phyloP scores from a whole-genome alignment of 176 grass and related monocot genomes.

The Neostapfia colusana region DNA sequence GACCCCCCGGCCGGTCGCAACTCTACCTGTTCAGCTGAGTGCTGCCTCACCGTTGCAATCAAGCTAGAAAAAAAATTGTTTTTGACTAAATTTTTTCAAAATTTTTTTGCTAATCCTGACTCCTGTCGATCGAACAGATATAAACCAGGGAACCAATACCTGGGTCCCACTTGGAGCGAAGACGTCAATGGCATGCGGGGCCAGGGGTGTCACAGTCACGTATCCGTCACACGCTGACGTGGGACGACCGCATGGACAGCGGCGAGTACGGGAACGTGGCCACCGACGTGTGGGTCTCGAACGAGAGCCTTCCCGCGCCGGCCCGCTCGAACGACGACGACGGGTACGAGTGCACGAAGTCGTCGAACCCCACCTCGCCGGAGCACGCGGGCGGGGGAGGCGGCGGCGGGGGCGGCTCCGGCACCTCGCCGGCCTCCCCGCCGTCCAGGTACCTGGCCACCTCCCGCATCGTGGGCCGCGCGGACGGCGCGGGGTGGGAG shows the following conservation, averaged over 20 bases:
- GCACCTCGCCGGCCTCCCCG: constrained; percentile 58
- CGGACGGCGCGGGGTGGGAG: constrained; percentile 51
- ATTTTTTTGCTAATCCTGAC: too few relatives aligned
- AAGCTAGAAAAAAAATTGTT: too few relatives aligned
- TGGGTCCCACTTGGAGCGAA: neutral
- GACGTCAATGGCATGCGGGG: neutral
- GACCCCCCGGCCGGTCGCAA: too few relatives aligned
- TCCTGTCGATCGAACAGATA: too few relatives aligned
- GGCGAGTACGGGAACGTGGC: constrained; percentile 55
- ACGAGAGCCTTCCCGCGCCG: neutral
- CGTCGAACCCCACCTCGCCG: constrained; percentile 57
- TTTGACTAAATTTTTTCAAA: too few relatives aligned
- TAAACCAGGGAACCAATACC: neutral
- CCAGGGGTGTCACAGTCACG: neutral
- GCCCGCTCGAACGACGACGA: constrained; percentile 69
- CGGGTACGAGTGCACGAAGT: constrained; percentile 81
- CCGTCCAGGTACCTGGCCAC: constrained; percentile 69
- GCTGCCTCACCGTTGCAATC: too few relatives aligned
- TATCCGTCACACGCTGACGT: constrained; percentile 44
- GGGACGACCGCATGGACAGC: constrained; percentile 47
- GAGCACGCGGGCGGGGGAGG: constrained; percentile 23
- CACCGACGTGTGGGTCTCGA: constrained; percentile 25
- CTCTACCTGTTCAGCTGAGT: too few relatives aligned
- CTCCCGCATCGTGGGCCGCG: constrained; percentile 67
- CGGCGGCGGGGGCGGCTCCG: constrained; percentile 39